Evolutionary conservation across 2,329 filamentous ascomycete genomes (phyloP).

Genomic region (Didymella segeticola): DNA sequence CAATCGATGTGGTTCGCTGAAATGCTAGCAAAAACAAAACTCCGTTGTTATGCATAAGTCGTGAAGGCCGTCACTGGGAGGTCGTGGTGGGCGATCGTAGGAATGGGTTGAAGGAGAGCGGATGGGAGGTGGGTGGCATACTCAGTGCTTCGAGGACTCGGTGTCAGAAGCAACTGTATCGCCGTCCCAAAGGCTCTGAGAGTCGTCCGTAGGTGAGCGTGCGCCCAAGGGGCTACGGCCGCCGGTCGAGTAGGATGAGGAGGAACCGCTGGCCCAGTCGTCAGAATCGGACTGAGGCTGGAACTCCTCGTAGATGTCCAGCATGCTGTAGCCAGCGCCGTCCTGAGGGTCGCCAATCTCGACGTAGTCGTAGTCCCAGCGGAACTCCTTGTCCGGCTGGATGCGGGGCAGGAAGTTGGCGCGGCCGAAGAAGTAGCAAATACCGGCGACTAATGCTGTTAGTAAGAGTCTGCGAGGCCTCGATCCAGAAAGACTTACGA

Average conservation of each 20-base stretch:
- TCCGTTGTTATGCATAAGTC: slow-evolving; percentile 48
- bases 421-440: slow-evolving; percentile 83
- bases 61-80: slow-evolving; percentile 40
- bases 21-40: slow-evolving; percentile 48
- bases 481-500: slow-evolving; percentile 40
- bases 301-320: slow-evolving; percentile 62
- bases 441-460: slow-evolving; percentile 62
- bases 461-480: slow-evolving; percentile 15
- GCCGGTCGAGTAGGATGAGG: slow-evolving; percentile 74
- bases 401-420: slow-evolving; percentile 80
- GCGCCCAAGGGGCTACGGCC: slow-evolving; percentile 61
- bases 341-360: slow-evolving; percentile 74
- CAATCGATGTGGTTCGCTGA: slow-evolving; percentile 39
- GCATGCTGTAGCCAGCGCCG: slow-evolving; percentile 58
- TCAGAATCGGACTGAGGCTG: slow-evolving; percentile 71
- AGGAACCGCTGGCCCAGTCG: slow-evolving; percentile 89
- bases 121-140: slow-evolving; percentile 12
- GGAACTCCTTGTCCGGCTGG: slow-evolving; percentile 82
- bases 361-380: slow-evolving; percentile 96
- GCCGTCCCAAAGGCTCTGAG: slow-evolving; percentile 63
- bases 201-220: slow-evolving; percentile 62
- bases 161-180: slow-evolving; percentile 61
- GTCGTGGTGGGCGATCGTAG: slow-evolving; percentile 33
- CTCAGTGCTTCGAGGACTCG: slow-evolving; percentile 43
- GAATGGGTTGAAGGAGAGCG: slow-evolving; percentile 26